Percentiles rank a stretch among this genome's conserved stretches.
Conservation (phyloP, 768 basidiomycete species). For the Lentinula aciculospora region DNA sequence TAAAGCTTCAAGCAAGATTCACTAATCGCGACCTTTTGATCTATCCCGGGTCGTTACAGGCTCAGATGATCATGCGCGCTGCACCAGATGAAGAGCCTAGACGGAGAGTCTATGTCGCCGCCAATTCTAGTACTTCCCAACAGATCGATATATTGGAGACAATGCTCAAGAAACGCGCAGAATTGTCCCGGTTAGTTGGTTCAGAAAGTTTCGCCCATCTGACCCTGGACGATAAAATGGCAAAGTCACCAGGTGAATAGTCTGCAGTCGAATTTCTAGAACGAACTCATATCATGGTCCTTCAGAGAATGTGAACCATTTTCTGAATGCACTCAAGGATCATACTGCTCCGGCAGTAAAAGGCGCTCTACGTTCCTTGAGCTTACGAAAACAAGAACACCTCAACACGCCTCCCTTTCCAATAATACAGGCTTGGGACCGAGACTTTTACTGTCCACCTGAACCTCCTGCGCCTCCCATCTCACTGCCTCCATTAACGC, state of each 20-base stretch:
- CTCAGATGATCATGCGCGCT: constrained; percentile 89
- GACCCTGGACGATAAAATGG: constrained; percentile 94
- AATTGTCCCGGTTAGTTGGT: constrained; percentile 82
- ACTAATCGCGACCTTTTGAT: constrained; percentile 73
- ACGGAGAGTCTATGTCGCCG: constrained; percentile 74
- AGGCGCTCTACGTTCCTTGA: constrained; percentile 62
- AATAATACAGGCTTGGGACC: constrained; percentile 90
- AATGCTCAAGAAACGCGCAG: constrained; percentile 70
- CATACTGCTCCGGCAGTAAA: constrained; percentile 77
- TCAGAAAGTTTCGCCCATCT: constrained; percentile 83
- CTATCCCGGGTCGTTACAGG: constrained; percentile 84
- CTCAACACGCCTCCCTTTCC: constrained; percentile 54
- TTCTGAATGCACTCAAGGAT: constrained; percentile 75
- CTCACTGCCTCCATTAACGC: constrained; percentile 68
- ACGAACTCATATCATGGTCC: background rate
- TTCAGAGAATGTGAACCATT: constrained; percentile 79
- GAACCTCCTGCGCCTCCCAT: constrained; percentile 72
- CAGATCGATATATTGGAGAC: constrained; percentile 75
- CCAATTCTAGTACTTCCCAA: constrained; percentile 68
- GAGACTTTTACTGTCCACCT: constrained; percentile 87
- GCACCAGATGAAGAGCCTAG: constrained; percentile 83
- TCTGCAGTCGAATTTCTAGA: background rate
- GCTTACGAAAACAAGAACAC: constrained; percentile 69
- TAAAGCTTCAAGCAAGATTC: constrained; percentile 71
- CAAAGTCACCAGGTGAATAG: constrained; percentile 76